Evolutionary conservation across 1,284 basidiomycete genomes (phyloP).

Genomic region (Malassezia caprae): DNA sequence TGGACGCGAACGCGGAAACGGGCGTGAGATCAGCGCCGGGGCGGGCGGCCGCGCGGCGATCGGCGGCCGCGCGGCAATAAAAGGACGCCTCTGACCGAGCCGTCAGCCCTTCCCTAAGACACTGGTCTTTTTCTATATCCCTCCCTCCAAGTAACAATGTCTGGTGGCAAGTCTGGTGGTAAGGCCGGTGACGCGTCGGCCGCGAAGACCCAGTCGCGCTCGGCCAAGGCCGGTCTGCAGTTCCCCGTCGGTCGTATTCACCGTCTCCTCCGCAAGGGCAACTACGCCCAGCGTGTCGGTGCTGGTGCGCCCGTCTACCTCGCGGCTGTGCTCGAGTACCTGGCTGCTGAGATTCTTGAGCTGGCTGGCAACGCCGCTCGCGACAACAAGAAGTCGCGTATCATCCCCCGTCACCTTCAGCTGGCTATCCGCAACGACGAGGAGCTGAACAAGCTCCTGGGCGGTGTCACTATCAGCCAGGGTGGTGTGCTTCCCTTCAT

Average conservation of each 20-base stretch:
- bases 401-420: constrained; percentile 78
- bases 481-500: constrained; percentile 70
- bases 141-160: constrained; percentile 25
- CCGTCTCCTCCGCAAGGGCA: constrained; percentile 72
- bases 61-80: constrained; percentile 10
- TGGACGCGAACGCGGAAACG: background rate
- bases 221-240: constrained; percentile 59
- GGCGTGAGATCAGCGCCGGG: background rate
- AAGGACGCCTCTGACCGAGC: background rate
- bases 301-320: constrained; percentile 71
- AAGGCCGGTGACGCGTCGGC: constrained; percentile 47
- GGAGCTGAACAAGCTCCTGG: constrained; percentile 62
- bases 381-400: constrained; percentile 72
- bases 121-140: constrained; percentile 10
- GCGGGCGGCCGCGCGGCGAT: background rate
- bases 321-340: constrained; percentile 71
- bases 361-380: constrained; percentile 67
- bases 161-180: constrained; percentile 51
- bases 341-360: constrained; percentile 77
- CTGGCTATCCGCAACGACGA: constrained; percentile 64
- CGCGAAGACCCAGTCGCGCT: constrained; percentile 60
- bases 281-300: constrained; percentile 70
- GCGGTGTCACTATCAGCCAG: constrained; percentile 76
- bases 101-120: constrained; percentile 6
- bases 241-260: constrained; percentile 82